Evolutionary conservation across 371 early-diverging fungal genomes (phyloP).

Genomic region (Smittium culicis): DNA sequence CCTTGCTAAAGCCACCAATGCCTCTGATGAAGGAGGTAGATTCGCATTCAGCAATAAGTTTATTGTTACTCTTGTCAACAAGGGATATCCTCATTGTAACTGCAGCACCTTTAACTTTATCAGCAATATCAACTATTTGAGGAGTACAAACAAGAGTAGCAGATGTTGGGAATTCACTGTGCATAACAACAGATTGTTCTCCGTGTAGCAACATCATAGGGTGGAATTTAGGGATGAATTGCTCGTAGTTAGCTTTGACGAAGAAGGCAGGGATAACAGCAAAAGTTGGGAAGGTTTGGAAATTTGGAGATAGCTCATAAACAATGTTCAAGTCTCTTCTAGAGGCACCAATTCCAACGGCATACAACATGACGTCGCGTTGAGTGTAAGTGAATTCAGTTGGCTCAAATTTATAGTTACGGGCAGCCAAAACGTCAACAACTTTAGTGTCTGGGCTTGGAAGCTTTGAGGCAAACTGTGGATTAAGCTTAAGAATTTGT

Average conservation of each 20-base stretch:
- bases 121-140: conserved; percentile 76
- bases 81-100: conserved; percentile 66
- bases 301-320: conserved; percentile 73
- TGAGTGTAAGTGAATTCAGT: conserved; percentile 56
- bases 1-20: conserved; percentile 77
- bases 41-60: conserved; percentile 70
- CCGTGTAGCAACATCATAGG: conserved; percentile 97
- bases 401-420: conserved; percentile 33
- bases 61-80: conserved; percentile 56
- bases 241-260: conserved; percentile 50
- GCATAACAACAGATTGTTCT: conserved; percentile 82
- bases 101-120: conserved; percentile 90
- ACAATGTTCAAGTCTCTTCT: conserved; percentile 71
- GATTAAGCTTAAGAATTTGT: conserved; percentile 6
- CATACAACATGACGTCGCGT: conserved; percentile 86
- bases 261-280: conserved; percentile 74
- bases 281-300: conserved; percentile 75
- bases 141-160: conserved; percentile 62
- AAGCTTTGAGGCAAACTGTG: neutral
- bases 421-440: conserved; percentile 54
- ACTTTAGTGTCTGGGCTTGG: conserved; percentile 16
- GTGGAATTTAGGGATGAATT: conserved; percentile 76
- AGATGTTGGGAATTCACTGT: conserved; percentile 65
- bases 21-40: conserved; percentile 89
- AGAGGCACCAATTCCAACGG: conserved; percentile 81